Conservation (phyloP, 306 rosid genomes). For the Crotalaria pallida region DNA sequence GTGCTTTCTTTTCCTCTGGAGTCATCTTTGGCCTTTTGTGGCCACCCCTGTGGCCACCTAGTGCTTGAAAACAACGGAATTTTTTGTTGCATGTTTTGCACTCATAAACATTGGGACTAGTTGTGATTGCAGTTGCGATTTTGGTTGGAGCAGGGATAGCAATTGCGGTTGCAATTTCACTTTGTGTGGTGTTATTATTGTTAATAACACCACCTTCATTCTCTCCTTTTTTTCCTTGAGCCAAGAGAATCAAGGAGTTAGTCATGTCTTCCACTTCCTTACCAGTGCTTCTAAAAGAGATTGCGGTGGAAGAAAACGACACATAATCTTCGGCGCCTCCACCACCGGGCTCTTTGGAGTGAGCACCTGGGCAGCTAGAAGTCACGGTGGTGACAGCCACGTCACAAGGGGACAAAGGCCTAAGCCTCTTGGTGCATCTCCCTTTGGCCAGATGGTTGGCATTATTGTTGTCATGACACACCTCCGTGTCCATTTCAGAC, state of each 20-base stretch:
- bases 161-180: no score
- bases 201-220: not conserved
- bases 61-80: conserved; percentile 95
- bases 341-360: not conserved
- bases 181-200: not conserved
- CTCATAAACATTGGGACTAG: conserved; percentile 49
- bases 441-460: conserved; percentile 34
- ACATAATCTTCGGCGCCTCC: conserved; percentile 26
- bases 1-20: conserved; percentile 22
- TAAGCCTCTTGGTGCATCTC: conserved; percentile 59
- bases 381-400: conserved; percentile 13
- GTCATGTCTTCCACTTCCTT: conserved; percentile 95
- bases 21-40: conserved; percentile 58
- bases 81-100: conserved; percentile 89
- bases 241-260: conserved; percentile 79
- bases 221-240: conserved; percentile 35
- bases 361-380: conserved; percentile 55
- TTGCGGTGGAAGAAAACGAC: conserved; percentile 45
- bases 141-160: no score
- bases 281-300: conserved; percentile 33
- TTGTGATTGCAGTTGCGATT: not conserved
- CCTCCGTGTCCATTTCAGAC: conserved; percentile 40
- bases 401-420: conserved; percentile 32
- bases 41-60: conserved; percentile 96
- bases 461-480: conserved; percentile 11